Conservation (phyloP, 495 filamentous ascomycete genomes). For the Penicillium riverlandense region DNA sequence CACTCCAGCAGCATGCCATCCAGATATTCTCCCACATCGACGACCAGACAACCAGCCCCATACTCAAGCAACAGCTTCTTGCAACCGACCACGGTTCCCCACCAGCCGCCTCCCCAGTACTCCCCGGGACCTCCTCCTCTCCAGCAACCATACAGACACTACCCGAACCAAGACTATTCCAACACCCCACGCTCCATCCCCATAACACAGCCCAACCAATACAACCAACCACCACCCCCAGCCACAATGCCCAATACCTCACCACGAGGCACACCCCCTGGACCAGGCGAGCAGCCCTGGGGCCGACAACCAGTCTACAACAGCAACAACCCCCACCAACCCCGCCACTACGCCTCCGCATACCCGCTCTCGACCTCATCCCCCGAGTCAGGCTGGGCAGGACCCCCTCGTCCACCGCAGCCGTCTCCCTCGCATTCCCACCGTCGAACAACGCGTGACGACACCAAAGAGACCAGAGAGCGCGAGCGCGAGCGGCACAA, state of each 20-base stretch:
- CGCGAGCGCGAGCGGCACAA: slow-evolving; percentile 5
- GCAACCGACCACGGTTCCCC: slow-evolving; percentile 4
- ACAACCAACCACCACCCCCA: neutral
- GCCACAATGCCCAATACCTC: slow-evolving; percentile 7
- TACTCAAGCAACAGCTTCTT: slow-evolving; percentile 11
- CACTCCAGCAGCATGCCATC: slow-evolving; percentile 14
- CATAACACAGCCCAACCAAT: slow-evolving; percentile 2
- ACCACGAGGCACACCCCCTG: slow-evolving; percentile 9
- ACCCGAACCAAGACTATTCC: slow-evolving; percentile 2
- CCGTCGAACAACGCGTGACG: slow-evolving; percentile 13
- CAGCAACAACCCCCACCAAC: slow-evolving; percentile 6
- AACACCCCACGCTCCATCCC: slow-evolving; percentile 11
- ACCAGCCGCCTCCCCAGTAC: neutral
- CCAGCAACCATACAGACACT: slow-evolving; percentile 6
- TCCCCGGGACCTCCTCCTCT: slow-evolving; percentile 3
- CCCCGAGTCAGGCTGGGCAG: slow-evolving; percentile 6
- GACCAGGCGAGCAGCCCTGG: slow-evolving; percentile 8
- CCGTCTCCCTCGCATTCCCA: slow-evolving; percentile 13
- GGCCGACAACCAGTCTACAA: slow-evolving; percentile 7
- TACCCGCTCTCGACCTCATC: slow-evolving; percentile 17
- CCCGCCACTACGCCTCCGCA: slow-evolving; percentile 9
- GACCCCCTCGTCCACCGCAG: slow-evolving; percentile 11
- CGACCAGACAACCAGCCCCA: slow-evolving; percentile 1
- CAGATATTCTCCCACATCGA: slow-evolving; percentile 3
- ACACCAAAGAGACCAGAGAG: slow-evolving; percentile 5